Evolutionary conservation across 2,329 filamentous ascomycete species (phyloP).

Genomic region (Sclerotinia borealis): DNA sequence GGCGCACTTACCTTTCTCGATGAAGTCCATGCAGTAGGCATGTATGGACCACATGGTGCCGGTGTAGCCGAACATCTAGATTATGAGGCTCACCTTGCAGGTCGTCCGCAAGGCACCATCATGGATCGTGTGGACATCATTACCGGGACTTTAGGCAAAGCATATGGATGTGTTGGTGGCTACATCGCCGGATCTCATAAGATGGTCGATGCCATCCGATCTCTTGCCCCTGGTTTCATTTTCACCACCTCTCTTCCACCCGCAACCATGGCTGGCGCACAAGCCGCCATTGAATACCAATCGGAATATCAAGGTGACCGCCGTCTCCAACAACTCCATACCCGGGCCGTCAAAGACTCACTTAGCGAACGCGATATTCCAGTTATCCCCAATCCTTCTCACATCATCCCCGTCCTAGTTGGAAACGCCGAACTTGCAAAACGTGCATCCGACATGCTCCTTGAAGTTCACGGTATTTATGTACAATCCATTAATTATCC

Average conservation of each 20-base stretch:
- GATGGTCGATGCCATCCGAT: conserved; percentile 88
- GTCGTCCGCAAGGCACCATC: conserved; percentile 71
- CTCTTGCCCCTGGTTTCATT: conserved; percentile 93
- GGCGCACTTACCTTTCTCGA: conserved; percentile 96
- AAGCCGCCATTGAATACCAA: conserved; percentile 90
- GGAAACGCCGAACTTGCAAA: conserved; percentile 92
- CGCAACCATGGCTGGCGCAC: conserved; percentile 92
- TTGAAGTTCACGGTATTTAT: conserved; percentile 88
- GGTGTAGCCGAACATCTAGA: conserved; percentile 97
- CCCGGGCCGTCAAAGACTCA: conserved; percentile 84
- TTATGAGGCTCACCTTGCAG: conserved; percentile 76
- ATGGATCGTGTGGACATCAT: conserved; percentile 98
- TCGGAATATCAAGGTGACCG: conserved; percentile 79
- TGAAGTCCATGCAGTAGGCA: conserved; percentile 97
- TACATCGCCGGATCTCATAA: conserved; percentile 89
- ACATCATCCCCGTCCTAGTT: conserved; percentile 91
- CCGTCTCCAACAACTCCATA: conserved; percentile 90
- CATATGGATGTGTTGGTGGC: conserved; percentile 93
- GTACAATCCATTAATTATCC: conserved; percentile 99
- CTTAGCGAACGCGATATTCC: conserved; percentile 78
- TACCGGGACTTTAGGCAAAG: conserved; percentile 93
- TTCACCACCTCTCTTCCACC: conserved; percentile 97
- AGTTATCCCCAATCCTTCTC: conserved; percentile 94
- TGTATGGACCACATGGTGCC: conserved; percentile 95
- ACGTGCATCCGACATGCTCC: conserved; percentile 82